Evolutionary conservation across 2,329 filamentous ascomycete genomes (phyloP).

Genomic region (Dryadomyces sulphureus): DNA sequence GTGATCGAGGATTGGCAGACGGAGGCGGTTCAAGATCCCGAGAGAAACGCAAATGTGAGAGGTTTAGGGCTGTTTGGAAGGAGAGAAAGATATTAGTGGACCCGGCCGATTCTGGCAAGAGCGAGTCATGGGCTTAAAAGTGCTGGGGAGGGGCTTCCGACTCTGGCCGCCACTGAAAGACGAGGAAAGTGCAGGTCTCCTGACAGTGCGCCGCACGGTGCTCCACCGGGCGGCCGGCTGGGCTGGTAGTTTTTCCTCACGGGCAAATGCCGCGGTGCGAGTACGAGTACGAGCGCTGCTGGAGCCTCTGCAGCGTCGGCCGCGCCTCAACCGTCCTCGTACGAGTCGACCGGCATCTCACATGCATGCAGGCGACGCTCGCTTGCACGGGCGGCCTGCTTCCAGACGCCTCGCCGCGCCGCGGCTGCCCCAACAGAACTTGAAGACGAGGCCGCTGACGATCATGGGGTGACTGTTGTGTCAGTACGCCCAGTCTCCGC

Average conservation of each 20-base stretch:
- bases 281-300: too few relatives aligned
- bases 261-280: too few relatives aligned
- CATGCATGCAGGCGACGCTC: too few relatives aligned
- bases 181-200: neutral
- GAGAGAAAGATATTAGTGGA: neutral
- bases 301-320: too few relatives aligned
- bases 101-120: neutral
- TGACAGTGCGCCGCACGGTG: neutral
- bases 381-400: too few relatives aligned
- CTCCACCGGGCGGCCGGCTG: neutral
- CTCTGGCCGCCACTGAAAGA: slow-evolving; percentile 2
- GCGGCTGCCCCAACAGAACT: too few relatives aligned
- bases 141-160: slow-evolving; percentile 1
- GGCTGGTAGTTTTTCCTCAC: neutral
- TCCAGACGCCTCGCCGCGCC: neutral
- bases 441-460: neutral
- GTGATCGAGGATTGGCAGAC: neutral
- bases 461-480: neutral
- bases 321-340: too few relatives aligned
- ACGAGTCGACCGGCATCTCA: too few relatives aligned
- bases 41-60: neutral
- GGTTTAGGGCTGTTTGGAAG: neutral
- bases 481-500: neutral
- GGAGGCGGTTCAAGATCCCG: neutral
- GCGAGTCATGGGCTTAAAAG: neutral